Evolutionary conservation across 1,284 basidiomycete genomes (phyloP).

Genomic region (Pyrrhoderma noxium): DNA sequence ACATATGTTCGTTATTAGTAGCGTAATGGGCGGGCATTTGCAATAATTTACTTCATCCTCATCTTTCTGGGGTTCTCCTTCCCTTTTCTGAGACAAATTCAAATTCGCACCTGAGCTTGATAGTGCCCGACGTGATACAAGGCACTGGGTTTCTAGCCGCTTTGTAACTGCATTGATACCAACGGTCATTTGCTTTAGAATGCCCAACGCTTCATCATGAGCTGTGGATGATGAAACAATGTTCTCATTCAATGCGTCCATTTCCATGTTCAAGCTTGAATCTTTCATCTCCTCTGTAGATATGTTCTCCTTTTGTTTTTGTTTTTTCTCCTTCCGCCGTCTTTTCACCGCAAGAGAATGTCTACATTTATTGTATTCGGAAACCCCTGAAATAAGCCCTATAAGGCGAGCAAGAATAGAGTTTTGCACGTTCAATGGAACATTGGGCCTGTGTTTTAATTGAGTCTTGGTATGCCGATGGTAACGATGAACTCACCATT

Average conservation of each 20-base stretch:
- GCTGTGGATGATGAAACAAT: neutral
- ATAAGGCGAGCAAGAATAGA: slow-evolving; percentile 43
- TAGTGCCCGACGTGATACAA: slow-evolving; percentile 27
- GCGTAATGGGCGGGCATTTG: slow-evolving; percentile 16
- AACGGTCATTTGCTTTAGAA: slow-evolving; percentile 48
- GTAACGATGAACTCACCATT: slow-evolving; percentile 41
- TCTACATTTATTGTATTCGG: slow-evolving; percentile 34
- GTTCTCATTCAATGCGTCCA: slow-evolving; percentile 13
- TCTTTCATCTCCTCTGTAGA: slow-evolving; percentile 15
- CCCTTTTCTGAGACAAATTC: neutral
- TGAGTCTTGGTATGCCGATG: slow-evolving; percentile 2
- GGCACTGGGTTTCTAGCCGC: slow-evolving; percentile 55
- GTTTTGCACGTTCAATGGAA: slow-evolving; percentile 60
- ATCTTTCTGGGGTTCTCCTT: neutral
- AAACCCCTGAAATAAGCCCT: slow-evolving; percentile 38
- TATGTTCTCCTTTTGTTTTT: slow-evolving; percentile 13
- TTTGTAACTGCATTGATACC: slow-evolving; percentile 82
- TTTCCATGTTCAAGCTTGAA: slow-evolving; percentile 24
- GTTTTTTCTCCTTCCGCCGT: slow-evolving; percentile 15
- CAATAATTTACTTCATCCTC: neutral
- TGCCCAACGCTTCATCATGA: slow-evolving; percentile 14
- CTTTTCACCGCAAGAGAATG: slow-evolving; percentile 34
- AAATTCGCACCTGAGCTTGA: slow-evolving; percentile 13
- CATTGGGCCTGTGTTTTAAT: slow-evolving; percentile 46
- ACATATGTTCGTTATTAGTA: neutral